phyloP scores from a whole-genome alignment of 1,284 basidiomycete species.

The Irpex rosettiformis region DNA sequence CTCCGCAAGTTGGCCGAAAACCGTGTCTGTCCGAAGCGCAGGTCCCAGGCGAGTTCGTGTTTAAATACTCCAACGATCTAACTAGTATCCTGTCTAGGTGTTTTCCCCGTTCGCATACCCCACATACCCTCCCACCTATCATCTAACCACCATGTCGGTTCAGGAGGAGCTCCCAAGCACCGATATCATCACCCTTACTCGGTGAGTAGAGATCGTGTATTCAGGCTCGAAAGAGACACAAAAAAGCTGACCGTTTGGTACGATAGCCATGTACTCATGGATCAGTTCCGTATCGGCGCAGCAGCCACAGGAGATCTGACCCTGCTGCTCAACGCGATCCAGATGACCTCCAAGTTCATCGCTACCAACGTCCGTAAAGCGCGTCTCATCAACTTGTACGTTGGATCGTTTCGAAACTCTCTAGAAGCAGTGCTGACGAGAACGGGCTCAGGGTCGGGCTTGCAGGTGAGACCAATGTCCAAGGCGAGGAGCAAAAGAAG shows the following conservation, averaged over 20 bases:
- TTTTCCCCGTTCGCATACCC: too few species aligned
- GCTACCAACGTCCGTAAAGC: conserved; percentile 98
- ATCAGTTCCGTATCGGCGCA: conserved; percentile 77
- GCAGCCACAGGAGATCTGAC: conserved; percentile 93
- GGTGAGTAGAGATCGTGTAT: conserved; percentile 44
- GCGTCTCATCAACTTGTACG: conserved; percentile 94
- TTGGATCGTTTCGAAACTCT: conserved; percentile 14
- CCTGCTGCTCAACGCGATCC: conserved; percentile 91
- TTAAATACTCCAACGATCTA: background rate
- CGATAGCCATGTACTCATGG: conserved; percentile 77
- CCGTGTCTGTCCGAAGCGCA: background rate
- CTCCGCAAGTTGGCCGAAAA: background rate
- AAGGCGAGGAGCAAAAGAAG: conserved; percentile 99
- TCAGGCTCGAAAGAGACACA: conserved; percentile 11
- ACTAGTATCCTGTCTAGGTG: background rate
- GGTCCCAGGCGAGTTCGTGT: background rate
- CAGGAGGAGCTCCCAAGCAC: conserved; percentile 72
- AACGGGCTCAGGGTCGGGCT: conserved; percentile 71
- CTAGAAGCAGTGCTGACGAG: conserved; percentile 9
- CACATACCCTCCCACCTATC: too few species aligned
- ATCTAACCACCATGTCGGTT: conserved; percentile 8
- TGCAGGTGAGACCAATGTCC: conserved; percentile 94
- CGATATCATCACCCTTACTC: conserved; percentile 89
- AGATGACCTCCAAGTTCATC: conserved; percentile 96
- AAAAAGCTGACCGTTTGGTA: conserved; percentile 1